Evolutionary conservation across 768 basidiomycete species (phyloP), one percentile per base, ranked within the genome.

Genomic region (Collybia mongolica): DNA sequence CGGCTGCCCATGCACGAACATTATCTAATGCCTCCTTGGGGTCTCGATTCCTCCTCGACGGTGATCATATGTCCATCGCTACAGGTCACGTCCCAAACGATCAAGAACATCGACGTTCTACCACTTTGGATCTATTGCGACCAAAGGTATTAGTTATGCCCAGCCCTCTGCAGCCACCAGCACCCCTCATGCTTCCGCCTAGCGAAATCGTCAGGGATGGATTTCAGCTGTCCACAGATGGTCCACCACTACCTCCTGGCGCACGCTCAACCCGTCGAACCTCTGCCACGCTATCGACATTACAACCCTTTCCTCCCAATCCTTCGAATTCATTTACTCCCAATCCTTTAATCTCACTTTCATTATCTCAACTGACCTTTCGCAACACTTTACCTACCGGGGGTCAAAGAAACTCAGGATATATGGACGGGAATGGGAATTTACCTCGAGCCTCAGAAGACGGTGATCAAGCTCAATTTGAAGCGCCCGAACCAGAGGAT

Each of bases 91-190:
- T 65, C 32, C 66, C 61, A 39, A 60, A 62, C 57, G 56, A 58
- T 47, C 73, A 71, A 44, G 79, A 84, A 38, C 80, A 83, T 32
- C 82, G 76, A 17, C 84, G 82, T 60, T 91, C 90, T 7, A 83
- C 84, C 8, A 87, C 88, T 11, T 56, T 86, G 49, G 90, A 93
- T 26, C 73, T 96, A 39, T 75, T 96, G 57, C 79, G 93, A 18
- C 94, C 94, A 1, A 93, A 93, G 65, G 78, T 93, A n/a, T 83
- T 97, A 39, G 83, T 97, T 54, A 96, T 97, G 94, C 94, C 94
- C 8, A 88, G 87, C 53, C 90, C 92, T 1, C 71, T 96, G 32
- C 89, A 94, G 58, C 69, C 74, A 44, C 60, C 67, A 15, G 60
- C 71, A 15, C 58, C 66, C 32, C 54, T 68, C 18, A 55, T 73